These are phyloP conservation scores for Penicillium desertorum DNA, from an alignment of 495 filamentous ascomycete genomes.

Conservation along the genomic window DNA sequence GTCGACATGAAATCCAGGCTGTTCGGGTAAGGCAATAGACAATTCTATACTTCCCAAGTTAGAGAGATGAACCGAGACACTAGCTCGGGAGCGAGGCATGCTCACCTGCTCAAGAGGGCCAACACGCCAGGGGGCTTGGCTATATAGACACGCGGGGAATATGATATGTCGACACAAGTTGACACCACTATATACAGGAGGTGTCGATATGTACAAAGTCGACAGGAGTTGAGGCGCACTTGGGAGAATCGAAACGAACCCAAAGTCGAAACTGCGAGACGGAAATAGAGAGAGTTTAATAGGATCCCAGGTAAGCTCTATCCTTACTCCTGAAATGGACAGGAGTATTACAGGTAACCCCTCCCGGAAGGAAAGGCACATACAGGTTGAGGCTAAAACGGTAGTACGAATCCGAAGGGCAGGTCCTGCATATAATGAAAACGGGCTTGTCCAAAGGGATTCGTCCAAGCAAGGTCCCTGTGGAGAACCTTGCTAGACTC, in stretches of 20 bases:
- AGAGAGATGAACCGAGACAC: conserved; percentile 1
- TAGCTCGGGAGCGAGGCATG: background rate
- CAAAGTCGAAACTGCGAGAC: conserved; percentile 17
- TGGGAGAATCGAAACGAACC: conserved; percentile 10
- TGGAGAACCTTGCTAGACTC: background rate
- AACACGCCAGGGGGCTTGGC: background rate
- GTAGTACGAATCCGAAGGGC: conserved; percentile 3
- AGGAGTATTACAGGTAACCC: conserved; percentile 2
- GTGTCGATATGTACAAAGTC: conserved; percentile 26
- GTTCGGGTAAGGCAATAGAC: background rate
- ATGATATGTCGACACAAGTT: conserved; percentile 7
- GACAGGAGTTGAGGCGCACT: conserved; percentile 4
- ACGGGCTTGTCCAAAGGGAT: conserved; percentile 9
- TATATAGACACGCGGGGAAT: conserved; percentile 12
- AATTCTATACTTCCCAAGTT: conserved; percentile 3
- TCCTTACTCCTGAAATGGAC: conserved; percentile 12
- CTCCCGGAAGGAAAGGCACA: conserved; percentile 21
- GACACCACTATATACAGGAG: conserved; percentile 25
- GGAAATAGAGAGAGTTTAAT: conserved; percentile 22
- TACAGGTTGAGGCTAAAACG: conserved; percentile 26
- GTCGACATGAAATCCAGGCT: conserved; percentile 13
- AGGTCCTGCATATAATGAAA: conserved; percentile 7
- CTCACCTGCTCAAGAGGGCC: conserved; percentile 18
- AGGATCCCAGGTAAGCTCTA: conserved; percentile 24
- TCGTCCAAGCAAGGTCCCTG: conserved; percentile 5